A percentile compares a stretch with the other conserved stretches of the same genome.
phyloP scores from a whole-genome alignment of 2,329 filamentous ascomycete species.

The Trichoderma sp. region DNA sequence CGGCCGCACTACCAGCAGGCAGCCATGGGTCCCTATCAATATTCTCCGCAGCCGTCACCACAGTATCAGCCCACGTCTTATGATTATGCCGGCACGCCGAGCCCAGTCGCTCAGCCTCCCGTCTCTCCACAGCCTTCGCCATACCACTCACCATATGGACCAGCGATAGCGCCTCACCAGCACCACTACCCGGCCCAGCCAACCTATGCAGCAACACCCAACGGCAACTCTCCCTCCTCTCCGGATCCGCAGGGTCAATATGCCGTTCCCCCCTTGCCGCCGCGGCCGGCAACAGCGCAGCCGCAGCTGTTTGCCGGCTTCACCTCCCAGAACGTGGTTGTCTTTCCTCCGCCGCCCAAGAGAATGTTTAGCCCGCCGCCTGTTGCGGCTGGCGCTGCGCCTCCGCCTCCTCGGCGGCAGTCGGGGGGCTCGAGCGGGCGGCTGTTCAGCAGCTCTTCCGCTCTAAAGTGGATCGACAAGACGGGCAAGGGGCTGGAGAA shows the following conservation, averaged over 20 bases:
- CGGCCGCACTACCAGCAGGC: conserved; percentile 27
- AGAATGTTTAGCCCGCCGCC: conserved; percentile 39
- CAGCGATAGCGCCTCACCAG: conserved; percentile 18
- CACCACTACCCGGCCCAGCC: conserved; percentile 28
- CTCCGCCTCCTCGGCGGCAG: conserved; percentile 29
- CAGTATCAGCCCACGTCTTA: conserved; percentile 26
- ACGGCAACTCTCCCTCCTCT: conserved; percentile 1
- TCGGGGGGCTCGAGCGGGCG: conserved; percentile 32
- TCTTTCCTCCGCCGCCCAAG: conserved; percentile 41
- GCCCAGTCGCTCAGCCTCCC: conserved; percentile 26
- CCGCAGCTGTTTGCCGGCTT: conserved; percentile 32
- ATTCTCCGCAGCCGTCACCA: conserved; percentile 5
- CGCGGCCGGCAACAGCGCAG: conserved; percentile 34
- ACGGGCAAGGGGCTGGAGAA: conserved; percentile 42
- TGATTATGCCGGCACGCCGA: conserved; percentile 1
- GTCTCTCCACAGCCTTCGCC: conserved; percentile 16
- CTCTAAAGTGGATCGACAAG: conserved; percentile 43
- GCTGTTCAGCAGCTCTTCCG: conserved; percentile 41
- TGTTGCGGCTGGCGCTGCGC: neutral
- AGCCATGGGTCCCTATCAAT: conserved; percentile 4
- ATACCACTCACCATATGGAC: conserved; percentile 22
- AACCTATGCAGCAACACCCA: conserved; percentile 16
- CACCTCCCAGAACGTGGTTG: conserved; percentile 32
- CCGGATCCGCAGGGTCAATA: conserved; percentile 6
- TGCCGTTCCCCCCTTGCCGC: conserved; percentile 36